Conservation (phyloP, 2,329 filamentous ascomycete genomes). For the Penicillium fuscoglaucum region DNA sequence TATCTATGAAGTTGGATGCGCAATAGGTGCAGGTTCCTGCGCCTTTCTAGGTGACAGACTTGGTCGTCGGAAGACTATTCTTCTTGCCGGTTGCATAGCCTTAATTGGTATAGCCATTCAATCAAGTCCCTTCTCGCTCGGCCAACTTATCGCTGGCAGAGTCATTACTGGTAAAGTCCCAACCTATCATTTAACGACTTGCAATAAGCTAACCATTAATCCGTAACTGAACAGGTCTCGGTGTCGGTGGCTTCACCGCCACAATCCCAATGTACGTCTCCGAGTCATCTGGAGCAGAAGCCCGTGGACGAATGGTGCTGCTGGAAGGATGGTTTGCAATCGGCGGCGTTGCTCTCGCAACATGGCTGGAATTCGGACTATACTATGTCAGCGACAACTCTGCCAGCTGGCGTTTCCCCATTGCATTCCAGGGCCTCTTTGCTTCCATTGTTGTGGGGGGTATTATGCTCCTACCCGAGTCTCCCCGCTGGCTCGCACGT, state of each 20-base stretch:
- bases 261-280: slow-evolving; percentile 29
- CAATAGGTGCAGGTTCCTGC: slow-evolving; percentile 19
- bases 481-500: slow-evolving; percentile 54
- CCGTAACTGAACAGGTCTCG: slow-evolving; percentile 15
- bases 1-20: slow-evolving; percentile 30
- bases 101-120: slow-evolving; percentile 20
- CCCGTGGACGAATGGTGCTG: slow-evolving; percentile 23
- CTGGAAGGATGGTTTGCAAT: slow-evolving; percentile 23
- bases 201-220: neutral
- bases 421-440: slow-evolving; percentile 39
- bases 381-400: slow-evolving; percentile 37
- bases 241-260: slow-evolving; percentile 28
- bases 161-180: slow-evolving; percentile 17
- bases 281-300: slow-evolving; percentile 18
- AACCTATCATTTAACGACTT: neutral
- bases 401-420: slow-evolving; percentile 33
- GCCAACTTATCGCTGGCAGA: slow-evolving; percentile 11
- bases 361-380: slow-evolving; percentile 45
- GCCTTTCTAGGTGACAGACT: slow-evolving; percentile 20
- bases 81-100: slow-evolving; percentile 19
- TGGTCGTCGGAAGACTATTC: slow-evolving; percentile 21
- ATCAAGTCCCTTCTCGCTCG: slow-evolving; percentile 14
- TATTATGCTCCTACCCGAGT: slow-evolving; percentile 48
- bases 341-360: slow-evolving; percentile 28
- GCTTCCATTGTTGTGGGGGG: slow-evolving; percentile 28